Conservation (phyloP, 371 early-diverging fungal species). For the Dentiscutata heterogama region DNA sequence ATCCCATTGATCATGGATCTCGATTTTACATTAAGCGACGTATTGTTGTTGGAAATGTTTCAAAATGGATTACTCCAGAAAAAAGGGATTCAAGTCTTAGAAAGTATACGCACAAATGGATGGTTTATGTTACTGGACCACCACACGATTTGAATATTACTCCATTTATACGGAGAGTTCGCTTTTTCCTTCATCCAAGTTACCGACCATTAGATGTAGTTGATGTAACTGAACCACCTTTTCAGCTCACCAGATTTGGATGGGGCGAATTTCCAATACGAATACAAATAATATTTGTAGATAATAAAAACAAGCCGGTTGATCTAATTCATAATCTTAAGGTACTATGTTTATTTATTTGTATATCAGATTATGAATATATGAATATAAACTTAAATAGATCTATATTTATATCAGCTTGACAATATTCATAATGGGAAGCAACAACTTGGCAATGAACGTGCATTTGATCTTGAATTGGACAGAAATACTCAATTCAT, state of each 20-base stretch:
- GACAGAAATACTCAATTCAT: constrained; percentile 83
- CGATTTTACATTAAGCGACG: constrained; percentile 88
- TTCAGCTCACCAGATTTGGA: constrained; percentile 84
- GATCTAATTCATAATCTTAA: constrained; percentile 87
- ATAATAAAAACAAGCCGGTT: constrained; percentile 81
- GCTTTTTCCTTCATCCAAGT: constrained; percentile 89
- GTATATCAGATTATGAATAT: background rate
- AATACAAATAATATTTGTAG: constrained; percentile 81
- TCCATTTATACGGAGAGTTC: constrained; percentile 81
- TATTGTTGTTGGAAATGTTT: constrained; percentile 88
- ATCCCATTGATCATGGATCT: constrained; percentile 65
- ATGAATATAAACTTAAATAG: constrained; percentile 11
- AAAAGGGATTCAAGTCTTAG: constrained; percentile 70
- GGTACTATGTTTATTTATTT: constrained; percentile 53
- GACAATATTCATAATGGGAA: constrained; percentile 78
- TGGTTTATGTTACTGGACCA: constrained; percentile 82
- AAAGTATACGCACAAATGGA: constrained; percentile 89
- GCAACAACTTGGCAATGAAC: constrained; percentile 79
- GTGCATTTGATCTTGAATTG: constrained; percentile 82
- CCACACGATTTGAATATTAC: constrained; percentile 64
- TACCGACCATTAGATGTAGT: constrained; percentile 91
- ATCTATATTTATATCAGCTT: constrained; percentile 57
- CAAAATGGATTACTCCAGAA: constrained; percentile 75
- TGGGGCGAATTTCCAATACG: constrained; percentile 97
- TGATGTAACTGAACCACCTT: constrained; percentile 82